Conservation (phyloP, 2,329 filamentous ascomycete species). For the Alternaria sp. region DNA sequence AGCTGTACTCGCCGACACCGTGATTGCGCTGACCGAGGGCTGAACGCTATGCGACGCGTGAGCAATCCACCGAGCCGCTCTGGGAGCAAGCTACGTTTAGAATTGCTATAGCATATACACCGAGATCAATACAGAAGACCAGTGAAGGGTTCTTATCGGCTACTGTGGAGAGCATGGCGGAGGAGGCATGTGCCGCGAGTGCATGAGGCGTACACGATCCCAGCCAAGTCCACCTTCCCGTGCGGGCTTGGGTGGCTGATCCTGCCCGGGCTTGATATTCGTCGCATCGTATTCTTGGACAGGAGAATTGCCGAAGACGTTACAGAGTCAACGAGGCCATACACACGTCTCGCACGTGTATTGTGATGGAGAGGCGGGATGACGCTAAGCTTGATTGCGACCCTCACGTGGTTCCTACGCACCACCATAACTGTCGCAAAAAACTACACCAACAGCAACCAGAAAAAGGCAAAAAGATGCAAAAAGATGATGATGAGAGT, state of each 20-base stretch:
- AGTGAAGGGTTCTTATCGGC: constrained; percentile 8
- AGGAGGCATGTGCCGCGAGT: constrained; percentile 24
- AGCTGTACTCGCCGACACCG: neutral
- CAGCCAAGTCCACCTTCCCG: constrained; percentile 26
- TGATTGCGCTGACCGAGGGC: neutral
- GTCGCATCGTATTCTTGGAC: neutral
- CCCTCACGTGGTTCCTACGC: neutral
- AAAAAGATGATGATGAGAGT: constrained; percentile 42
- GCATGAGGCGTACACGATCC: constrained; percentile 22
- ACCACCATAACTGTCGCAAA: neutral
- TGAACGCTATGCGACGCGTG: neutral
- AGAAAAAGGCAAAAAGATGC: constrained; percentile 13
- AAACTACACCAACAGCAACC: neutral
- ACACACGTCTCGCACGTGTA: neutral
- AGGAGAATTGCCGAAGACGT: too few species aligned
- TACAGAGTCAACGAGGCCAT: neutral
- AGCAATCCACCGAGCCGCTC: constrained; percentile 14
- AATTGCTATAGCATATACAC: constrained; percentile 19
- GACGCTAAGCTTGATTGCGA: constrained; percentile 5
- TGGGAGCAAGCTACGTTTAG: constrained; percentile 17
- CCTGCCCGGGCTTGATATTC: neutral
- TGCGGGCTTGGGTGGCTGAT: neutral
- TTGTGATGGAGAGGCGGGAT: neutral
- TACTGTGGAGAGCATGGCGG: constrained; percentile 13
- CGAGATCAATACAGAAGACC: constrained; percentile 7